Evolutionary conservation across 2,329 filamentous ascomycete species (phyloP).

Genomic region (Conoideocrella luteorostrata): DNA sequence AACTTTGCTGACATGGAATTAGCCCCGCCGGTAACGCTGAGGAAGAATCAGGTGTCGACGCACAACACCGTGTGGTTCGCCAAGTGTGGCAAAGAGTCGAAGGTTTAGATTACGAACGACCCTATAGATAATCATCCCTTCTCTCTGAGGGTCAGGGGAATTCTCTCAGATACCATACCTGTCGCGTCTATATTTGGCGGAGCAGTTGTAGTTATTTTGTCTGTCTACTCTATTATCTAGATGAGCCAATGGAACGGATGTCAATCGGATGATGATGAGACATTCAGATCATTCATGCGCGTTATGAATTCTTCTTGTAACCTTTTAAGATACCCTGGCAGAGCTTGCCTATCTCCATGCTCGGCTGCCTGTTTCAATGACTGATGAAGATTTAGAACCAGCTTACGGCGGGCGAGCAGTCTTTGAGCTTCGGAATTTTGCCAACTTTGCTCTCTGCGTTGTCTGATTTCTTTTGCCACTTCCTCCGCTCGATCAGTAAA

Average conservation of each 20-base stretch:
- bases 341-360: constrained; percentile 53
- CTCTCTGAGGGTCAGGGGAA: too few relatives aligned
- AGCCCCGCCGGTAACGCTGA: constrained; percentile 55
- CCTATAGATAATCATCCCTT: too few relatives aligned
- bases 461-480: constrained; percentile 57
- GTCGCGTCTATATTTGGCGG: too few relatives aligned
- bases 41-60: constrained; percentile 57
- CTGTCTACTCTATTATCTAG: too few relatives aligned
- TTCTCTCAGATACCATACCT: too few relatives aligned
- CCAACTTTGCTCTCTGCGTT: constrained; percentile 50
- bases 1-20: not conserved
- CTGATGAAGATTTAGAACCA: constrained; percentile 68
- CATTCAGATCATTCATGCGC: constrained; percentile 62
- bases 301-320: constrained; percentile 66
- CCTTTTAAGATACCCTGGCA: constrained; percentile 34
- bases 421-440: constrained; percentile 52
- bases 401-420: constrained; percentile 58
- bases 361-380: constrained; percentile 62
- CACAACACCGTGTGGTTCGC: constrained; percentile 63
- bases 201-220: too few relatives aligned
- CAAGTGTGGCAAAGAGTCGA: constrained; percentile 68
- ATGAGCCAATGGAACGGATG: too few relatives aligned
- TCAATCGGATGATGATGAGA: constrained; percentile 18
- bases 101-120: constrained; percentile 59
- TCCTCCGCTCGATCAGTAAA: constrained; percentile 63